Evolutionary conservation across 805 yeast species (phyloP).

Genomic region (Lachancea kluyveri): DNA sequence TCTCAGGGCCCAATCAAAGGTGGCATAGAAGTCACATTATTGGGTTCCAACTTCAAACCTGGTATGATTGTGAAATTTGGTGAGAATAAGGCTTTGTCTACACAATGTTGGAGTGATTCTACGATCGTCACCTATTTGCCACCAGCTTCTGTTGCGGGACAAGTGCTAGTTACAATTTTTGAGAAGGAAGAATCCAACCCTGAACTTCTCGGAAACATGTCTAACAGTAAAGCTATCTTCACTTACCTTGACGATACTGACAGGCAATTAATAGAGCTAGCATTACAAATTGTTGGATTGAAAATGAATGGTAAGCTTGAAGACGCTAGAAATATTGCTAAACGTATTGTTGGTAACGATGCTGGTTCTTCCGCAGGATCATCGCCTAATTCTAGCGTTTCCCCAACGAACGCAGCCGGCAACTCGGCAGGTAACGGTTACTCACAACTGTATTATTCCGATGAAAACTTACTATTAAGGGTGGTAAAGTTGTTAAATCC

Average conservation of each 20-base stretch:
- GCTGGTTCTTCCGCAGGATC: conserved; percentile 21
- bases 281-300: conserved; percentile 91
- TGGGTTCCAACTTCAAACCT: conserved; percentile 81
- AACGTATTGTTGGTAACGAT: conserved; percentile 69
- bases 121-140: conserved; percentile 93
- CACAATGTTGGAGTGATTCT: conserved; percentile 94
- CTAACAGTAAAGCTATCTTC: conserved; percentile 44
- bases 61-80: conserved; percentile 87
- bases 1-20: conserved; percentile 95
- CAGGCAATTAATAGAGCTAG: conserved; percentile 87
- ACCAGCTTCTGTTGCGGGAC: conserved; percentile 85
- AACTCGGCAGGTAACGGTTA: conserved; percentile 6
- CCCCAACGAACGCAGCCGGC: conserved; percentile 16
- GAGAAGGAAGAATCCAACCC: conserved; percentile 7
- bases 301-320: conserved; percentile 95
- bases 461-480: conserved; percentile 37
- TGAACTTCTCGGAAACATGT: conserved; percentile 8
- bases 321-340: conserved; percentile 91
- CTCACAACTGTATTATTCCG: conserved; percentile 15
- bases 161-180: conserved; percentile 82
- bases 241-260: conserved; percentile 95
- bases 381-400: conserved; percentile 10
- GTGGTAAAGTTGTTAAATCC: conserved; percentile 64
- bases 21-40: conserved; percentile 87
- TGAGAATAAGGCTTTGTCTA: conserved; percentile 65